phyloP scores from a whole-genome alignment of 75 land plant species.

The Pinus albicaulis region DNA sequence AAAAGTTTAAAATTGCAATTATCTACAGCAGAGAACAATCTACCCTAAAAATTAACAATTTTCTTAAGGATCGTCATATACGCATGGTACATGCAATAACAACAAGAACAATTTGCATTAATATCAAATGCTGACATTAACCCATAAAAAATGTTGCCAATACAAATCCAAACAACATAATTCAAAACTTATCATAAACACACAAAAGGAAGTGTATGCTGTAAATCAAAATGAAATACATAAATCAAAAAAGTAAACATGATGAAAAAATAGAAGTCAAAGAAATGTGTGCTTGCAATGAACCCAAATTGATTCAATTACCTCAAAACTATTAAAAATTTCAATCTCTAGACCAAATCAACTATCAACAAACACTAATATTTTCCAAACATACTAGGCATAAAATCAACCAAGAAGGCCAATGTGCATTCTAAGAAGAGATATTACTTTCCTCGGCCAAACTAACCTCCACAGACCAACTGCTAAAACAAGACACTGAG shows the following conservation, averaged over 20 bases:
- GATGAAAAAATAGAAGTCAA: background rate
- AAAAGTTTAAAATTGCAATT: too few relatives aligned
- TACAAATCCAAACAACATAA: background rate
- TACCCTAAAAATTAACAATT: too few relatives aligned
- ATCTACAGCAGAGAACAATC: too few relatives aligned
- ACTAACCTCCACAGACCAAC: slow-evolving; percentile 14
- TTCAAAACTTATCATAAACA: background rate
- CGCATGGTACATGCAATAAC: background rate
- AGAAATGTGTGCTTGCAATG: background rate
- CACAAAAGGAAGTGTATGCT: background rate
- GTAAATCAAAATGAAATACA: background rate
- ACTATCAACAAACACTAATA: background rate
- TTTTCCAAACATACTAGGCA: background rate
- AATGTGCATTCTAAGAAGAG: background rate
- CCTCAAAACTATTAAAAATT: background rate
- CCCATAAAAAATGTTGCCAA: background rate
- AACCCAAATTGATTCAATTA: too few relatives aligned
- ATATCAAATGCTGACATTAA: background rate
- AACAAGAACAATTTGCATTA: background rate
- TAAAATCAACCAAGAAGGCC: background rate
- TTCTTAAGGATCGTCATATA: background rate
- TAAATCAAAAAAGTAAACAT: background rate
- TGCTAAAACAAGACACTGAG: background rate
- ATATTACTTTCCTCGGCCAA: background rate
- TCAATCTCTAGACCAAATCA: background rate